phyloP scores from a whole-genome alignment of 2,329 filamentous ascomycete species.

The Colletotrichum sp. region DNA sequence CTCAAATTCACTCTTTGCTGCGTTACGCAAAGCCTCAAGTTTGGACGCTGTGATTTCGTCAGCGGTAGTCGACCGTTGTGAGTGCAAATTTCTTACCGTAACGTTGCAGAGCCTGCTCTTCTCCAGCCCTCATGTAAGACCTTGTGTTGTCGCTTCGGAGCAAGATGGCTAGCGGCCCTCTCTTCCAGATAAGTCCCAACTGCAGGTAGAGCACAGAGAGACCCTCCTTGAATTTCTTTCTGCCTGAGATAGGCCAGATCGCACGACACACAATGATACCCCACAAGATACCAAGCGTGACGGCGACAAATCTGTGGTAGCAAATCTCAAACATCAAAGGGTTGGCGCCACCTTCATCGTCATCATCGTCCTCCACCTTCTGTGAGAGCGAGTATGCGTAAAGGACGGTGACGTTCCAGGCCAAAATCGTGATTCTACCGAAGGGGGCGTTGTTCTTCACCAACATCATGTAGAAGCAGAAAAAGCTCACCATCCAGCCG shows the following conservation, averaged over 20 bases:
- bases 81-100: slow-evolving; percentile 52
- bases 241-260: slow-evolving; percentile 92
- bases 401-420: slow-evolving; percentile 93
- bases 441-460: slow-evolving; percentile 85
- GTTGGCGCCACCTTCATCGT: slow-evolving; percentile 84
- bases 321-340: slow-evolving; percentile 90
- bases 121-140: slow-evolving; percentile 85
- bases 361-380: slow-evolving; percentile 79
- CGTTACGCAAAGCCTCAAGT: slow-evolving; percentile 73
- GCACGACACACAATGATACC: slow-evolving; percentile 87
- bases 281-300: slow-evolving; percentile 88
- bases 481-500: slow-evolving; percentile 80
- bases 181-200: slow-evolving; percentile 95
- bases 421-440: slow-evolving; percentile 91
- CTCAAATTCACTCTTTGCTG: slow-evolving; percentile 87
- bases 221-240: slow-evolving; percentile 87
- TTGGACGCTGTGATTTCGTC: slow-evolving; percentile 53
- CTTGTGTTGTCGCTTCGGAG: slow-evolving; percentile 61
- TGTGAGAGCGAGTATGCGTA: slow-evolving; percentile 92
- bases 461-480: slow-evolving; percentile 90
- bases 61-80: not conserved
- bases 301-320: slow-evolving; percentile 84
- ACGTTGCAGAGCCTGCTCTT: slow-evolving; percentile 85
- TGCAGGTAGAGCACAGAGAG: slow-evolving; percentile 91
- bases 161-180: slow-evolving; percentile 82